Evolutionary conservation across 164 flowering plant species (phyloP).

Genomic region (Macadamia integrifolia): DNA sequence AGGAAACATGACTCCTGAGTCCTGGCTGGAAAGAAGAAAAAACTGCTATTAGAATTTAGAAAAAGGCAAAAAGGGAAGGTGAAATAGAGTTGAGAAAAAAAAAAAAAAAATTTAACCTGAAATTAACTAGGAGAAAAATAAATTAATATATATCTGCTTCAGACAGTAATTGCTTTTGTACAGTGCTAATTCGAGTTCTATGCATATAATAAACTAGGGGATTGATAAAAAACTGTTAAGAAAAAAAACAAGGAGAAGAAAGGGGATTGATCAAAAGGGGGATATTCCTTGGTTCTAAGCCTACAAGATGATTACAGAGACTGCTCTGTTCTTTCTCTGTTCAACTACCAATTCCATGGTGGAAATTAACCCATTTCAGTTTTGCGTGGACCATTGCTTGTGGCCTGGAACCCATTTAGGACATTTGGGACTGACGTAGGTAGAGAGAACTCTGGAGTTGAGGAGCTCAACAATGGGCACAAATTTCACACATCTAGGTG

Average conservation of each 20-base stretch:
- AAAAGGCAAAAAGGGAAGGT: too few species aligned
- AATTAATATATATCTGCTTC: neutral
- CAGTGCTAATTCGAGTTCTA: neutral
- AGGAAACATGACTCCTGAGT: neutral
- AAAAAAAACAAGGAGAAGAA: neutral
- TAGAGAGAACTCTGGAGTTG: conserved; percentile 9
- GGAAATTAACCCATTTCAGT: neutral
- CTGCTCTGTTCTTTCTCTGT: neutral
- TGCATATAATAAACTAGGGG: neutral
- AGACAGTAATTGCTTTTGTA: neutral
- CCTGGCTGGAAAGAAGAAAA: neutral
- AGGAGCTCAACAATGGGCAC: conserved; percentile 10
- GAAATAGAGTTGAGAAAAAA: neutral
- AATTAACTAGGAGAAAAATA: too few species aligned
- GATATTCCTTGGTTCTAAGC: neutral
- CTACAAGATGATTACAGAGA: neutral
- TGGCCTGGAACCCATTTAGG: conserved; percentile 16
- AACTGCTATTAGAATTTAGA: neutral
- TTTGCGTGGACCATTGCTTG: conserved; percentile 8
- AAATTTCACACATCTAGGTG: neutral
- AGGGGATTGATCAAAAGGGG: neutral
- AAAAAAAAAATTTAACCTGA: neutral
- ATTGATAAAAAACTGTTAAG: too few species aligned
- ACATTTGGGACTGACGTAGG: conserved; percentile 10
- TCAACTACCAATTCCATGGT: neutral